Evolutionary conservation across 805 yeast genomes (phyloP).

Genomic region (Blastobotrys robertii): DNA sequence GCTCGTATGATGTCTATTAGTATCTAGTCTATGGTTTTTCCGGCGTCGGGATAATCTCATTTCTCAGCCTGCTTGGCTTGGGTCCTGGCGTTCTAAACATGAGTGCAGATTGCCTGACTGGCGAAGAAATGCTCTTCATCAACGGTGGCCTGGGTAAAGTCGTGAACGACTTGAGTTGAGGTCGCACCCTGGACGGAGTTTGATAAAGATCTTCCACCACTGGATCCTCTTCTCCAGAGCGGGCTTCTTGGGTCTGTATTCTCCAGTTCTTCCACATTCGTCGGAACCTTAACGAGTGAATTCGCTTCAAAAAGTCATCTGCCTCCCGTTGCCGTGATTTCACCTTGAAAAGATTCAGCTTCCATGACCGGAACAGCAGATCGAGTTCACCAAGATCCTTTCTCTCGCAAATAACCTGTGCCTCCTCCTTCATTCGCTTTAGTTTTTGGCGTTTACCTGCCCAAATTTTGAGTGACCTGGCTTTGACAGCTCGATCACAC

Average conservation of each 20-base stretch:
- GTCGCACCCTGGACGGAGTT: neutral
- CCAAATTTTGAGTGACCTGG: slow-evolving; percentile 7
- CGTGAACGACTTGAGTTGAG: neutral
- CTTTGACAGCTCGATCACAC: neutral
- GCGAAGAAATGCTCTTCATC: neutral
- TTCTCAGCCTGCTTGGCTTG: no score
- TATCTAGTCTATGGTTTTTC: neutral
- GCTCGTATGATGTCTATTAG: neutral
- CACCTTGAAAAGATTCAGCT: slow-evolving; percentile 12
- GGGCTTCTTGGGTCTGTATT: slow-evolving; percentile 8
- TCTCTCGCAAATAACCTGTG: slow-evolving; percentile 7
- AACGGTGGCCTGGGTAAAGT: neutral
- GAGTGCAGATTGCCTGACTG: neutral
- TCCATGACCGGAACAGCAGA: slow-evolving; percentile 14
- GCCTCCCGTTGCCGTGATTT: slow-evolving; percentile 14
- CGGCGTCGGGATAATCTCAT: no score
- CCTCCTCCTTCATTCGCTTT: slow-evolving; percentile 7
- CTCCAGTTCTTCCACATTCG: slow-evolving; percentile 16
- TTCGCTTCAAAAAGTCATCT: slow-evolving; percentile 9
- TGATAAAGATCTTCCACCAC: neutral
- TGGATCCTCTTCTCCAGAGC: neutral
- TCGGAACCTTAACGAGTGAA: slow-evolving; percentile 7
- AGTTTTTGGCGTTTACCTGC: neutral
- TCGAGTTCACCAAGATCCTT: slow-evolving; percentile 7
- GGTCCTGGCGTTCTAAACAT: neutral